phyloP scores from a whole-genome alignment of 352 stramenopile genomes.

The Peronosclerospora sorghi region DNA sequence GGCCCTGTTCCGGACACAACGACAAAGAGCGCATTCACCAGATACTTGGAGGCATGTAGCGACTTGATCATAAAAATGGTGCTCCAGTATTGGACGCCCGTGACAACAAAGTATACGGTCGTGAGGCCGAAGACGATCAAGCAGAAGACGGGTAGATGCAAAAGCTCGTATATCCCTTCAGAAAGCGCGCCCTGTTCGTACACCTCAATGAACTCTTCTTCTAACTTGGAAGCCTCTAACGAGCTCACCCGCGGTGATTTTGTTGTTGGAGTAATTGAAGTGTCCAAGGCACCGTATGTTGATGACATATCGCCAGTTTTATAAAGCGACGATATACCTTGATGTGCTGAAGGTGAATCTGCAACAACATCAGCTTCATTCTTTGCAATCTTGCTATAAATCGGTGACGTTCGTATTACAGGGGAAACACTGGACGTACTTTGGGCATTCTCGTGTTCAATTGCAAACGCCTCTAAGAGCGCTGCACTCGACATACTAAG shows the following conservation, averaged over 20 bases:
- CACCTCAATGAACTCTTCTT: constrained; percentile 63
- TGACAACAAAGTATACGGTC: constrained; percentile 82
- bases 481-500: constrained; percentile 16
- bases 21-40: constrained; percentile 75
- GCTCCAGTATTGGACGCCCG: constrained; percentile 79
- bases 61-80: constrained; percentile 86
- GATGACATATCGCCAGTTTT: constrained; percentile 14
- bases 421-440: constrained; percentile 2
- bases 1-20: constrained; percentile 69
- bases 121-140: constrained; percentile 68
- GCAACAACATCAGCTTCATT: constrained; percentile 1
- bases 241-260: constrained; percentile 35
- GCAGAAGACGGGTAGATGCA: constrained; percentile 64
- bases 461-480: constrained; percentile 9
- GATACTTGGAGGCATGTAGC: constrained; percentile 68
- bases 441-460: constrained; percentile 16
- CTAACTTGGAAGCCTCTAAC: constrained; percentile 52
- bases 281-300: constrained; percentile 50
- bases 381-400: constrained; percentile 2
- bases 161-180: constrained; percentile 46
- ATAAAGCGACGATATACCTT: constrained; percentile 11
- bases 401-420: constrained; percentile 12
- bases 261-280: constrained; percentile 22
- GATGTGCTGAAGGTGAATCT: constrained; percentile 14
- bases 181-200: constrained; percentile 62